Conservation (phyloP, 1,284 basidiomycete species). For the Ganoderma sp. region DNA sequence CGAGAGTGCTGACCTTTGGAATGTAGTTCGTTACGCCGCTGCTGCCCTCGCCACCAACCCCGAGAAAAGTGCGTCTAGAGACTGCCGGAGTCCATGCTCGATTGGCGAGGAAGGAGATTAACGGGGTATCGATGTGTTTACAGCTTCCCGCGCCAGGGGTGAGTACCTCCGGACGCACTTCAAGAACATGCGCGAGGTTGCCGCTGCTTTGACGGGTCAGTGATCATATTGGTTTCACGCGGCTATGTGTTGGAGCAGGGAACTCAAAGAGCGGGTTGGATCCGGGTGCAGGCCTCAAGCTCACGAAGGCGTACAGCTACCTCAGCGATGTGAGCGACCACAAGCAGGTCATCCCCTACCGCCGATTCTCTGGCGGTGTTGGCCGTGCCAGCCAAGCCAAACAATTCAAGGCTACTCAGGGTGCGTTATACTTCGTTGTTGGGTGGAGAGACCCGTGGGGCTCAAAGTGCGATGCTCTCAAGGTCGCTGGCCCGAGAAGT, state of each 20-base stretch:
- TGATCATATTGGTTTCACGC: slow-evolving; percentile 23
- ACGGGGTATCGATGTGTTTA: slow-evolving; percentile 31
- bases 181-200: slow-evolving; percentile 99
- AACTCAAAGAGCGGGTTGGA: slow-evolving; percentile 31
- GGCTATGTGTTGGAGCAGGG: slow-evolving; percentile 1
- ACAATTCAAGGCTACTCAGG: slow-evolving; percentile 96
- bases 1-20: slow-evolving; percentile 26
- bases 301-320: slow-evolving; percentile 96
- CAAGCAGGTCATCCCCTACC: slow-evolving; percentile 98
- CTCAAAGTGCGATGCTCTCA: slow-evolving; percentile 12
- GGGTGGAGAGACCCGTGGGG: background rate
- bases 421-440: slow-evolving; percentile 52
- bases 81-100: slow-evolving; percentile 14
- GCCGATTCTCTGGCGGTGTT: slow-evolving; percentile 96
- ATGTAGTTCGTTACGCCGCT: slow-evolving; percentile 88
- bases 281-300: slow-evolving; percentile 77
- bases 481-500: slow-evolving; percentile 99
- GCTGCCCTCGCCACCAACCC: slow-evolving; percentile 86
- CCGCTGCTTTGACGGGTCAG: slow-evolving; percentile 84
- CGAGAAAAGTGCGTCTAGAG: slow-evolving; percentile 80
- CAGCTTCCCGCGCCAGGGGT: slow-evolving; percentile 91
- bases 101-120: slow-evolving; percentile 18
- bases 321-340: slow-evolving; percentile 95
- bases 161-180: slow-evolving; percentile 99
- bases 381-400: slow-evolving; percentile 98